Conservation (phyloP, 108 stramenopile species). For the Cyclostephanos invisitatus region DNA sequence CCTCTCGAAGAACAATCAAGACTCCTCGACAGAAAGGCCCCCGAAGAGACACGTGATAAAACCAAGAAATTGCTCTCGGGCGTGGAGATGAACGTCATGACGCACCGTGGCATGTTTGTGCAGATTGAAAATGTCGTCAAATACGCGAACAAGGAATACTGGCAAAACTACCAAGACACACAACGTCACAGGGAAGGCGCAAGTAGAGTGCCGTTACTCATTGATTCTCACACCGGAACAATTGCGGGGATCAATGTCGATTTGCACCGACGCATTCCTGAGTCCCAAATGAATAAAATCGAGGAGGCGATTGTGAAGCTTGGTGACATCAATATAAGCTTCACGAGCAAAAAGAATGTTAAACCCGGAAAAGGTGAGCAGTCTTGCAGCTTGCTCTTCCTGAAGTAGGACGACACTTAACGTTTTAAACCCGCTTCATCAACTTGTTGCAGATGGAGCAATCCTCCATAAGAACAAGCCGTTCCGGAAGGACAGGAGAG, state of each 20-base stretch:
- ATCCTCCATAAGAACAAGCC: slow-evolving; percentile 5
- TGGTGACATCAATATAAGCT: not conserved
- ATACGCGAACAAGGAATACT: slow-evolving; percentile 13
- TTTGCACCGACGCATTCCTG: not conserved
- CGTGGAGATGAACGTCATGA: slow-evolving; percentile 3
- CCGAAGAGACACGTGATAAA: not conserved
- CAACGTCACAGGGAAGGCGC: slow-evolving; percentile 12
- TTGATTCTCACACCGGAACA: not conserved
- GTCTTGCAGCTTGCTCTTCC: not conserved
- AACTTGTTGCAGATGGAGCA: not conserved
- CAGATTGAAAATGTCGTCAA: slow-evolving; percentile 8
- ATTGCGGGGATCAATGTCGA: slow-evolving; percentile 1
- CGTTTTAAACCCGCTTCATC: not conserved
- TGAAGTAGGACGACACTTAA: not conserved
- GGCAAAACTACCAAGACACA: not conserved
- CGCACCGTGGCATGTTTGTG: not conserved
- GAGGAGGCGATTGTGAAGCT: slow-evolving; percentile 2
- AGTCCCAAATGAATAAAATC: not conserved
- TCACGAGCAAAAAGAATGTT: not conserved
- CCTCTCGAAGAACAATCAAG: slow-evolving; percentile 1
- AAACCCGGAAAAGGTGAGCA: slow-evolving; percentile 8
- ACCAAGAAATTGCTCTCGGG: slow-evolving; percentile 10
- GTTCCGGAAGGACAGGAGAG: slow-evolving; percentile 9
- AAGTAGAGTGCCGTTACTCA: slow-evolving; percentile 8
- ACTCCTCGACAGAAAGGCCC: slow-evolving; percentile 3